phyloP scores from a whole-genome alignment of 2,329 filamentous ascomycete species.

The Fusarium robinianum region DNA sequence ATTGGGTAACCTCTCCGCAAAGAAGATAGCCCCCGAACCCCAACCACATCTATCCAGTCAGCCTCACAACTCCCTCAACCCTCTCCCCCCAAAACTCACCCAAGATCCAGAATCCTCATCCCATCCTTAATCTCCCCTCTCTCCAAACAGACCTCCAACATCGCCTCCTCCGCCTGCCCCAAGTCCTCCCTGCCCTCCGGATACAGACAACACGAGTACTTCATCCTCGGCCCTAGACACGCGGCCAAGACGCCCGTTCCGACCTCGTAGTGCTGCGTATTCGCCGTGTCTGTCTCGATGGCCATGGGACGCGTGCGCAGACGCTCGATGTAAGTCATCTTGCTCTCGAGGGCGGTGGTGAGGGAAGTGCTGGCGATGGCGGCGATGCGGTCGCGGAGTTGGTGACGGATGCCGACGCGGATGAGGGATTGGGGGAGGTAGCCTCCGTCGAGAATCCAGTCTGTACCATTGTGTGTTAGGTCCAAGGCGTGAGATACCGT shows the following conservation, averaged over 20 bases:
- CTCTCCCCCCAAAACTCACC: conserved; percentile 45
- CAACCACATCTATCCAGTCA: conserved; percentile 62
- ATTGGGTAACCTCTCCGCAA: conserved; percentile 67
- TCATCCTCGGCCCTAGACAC: conserved; percentile 70
- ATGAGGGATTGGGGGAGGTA: conserved; percentile 67
- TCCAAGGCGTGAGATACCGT: not conserved
- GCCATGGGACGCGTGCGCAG: conserved; percentile 67
- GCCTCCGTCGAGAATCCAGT: conserved; percentile 66
- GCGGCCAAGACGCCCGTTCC: conserved; percentile 65
- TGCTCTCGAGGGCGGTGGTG: conserved; percentile 57
- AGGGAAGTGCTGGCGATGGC: conserved; percentile 60
- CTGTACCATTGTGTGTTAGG: too few species aligned
- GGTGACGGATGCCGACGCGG: conserved; percentile 67
- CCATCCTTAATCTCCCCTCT: conserved; percentile 63
- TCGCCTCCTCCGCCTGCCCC: conserved; percentile 67
- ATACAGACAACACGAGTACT: conserved; percentile 72
- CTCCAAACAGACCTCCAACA: conserved; percentile 66
- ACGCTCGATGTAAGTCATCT: conserved; percentile 65
- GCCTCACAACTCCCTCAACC: not conserved
- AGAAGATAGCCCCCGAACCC: conserved; percentile 68
- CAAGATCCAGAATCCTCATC: conserved; percentile 65
- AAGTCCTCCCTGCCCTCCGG: conserved; percentile 65
- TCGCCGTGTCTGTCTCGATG: conserved; percentile 67
- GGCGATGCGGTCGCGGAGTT: conserved; percentile 63
- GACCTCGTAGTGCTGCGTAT: conserved; percentile 75